Evolutionary conservation across 2,329 filamentous ascomycete genomes (phyloP), one percentile per base, ranked within the genome.

Genomic region (Fusarium temperatum): DNA sequence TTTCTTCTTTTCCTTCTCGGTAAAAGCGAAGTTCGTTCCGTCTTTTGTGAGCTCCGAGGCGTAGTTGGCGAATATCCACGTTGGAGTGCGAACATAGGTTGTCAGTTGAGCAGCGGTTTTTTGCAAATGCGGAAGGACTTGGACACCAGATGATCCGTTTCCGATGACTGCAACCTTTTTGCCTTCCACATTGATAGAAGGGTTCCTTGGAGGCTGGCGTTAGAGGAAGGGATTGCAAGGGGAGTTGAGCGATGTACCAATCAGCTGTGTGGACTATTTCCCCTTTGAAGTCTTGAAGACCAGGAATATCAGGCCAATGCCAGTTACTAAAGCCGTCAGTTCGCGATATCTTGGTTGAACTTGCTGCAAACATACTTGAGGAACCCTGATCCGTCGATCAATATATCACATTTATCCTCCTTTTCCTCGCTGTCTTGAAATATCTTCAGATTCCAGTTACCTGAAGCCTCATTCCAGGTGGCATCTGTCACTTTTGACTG

Each of bases 81-180:
- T 54, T 9, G 51, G 51, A 14, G 51, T 54, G 20, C 51, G 51
- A 3, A 54, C 51, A 17, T 54, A 54, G 7, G 51, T 54, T 38
- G 51, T 54, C 10, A 54, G 24, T 26, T 54, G 51, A 8, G 24
- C 18, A 38, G 51, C 51, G 13, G 10, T 18, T 4, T 26, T 54
- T 26, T 54, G 51, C n/a, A 54, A 14, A 26, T 38, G 35, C 18
- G 51, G 51, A 8, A 54, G 24, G 13, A 54, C 51, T 38, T 54
- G 51, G 18, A 89, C 85, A 17, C 84, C 87, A 18, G 85, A 86
- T 20, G 86, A 85, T 0, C 87, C 87, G 28, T 78, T 87, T 8
- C 87, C 88, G 53, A 89, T 87, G 12, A 89, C 78, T 8, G 84
- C 87, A 20, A 88, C 84, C 22, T 78, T 79, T 72, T 86, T 87